A percentile compares a stretch with the other conserved stretches of the same genome.
phyloP scores from a whole-genome alignment of 805 yeast species.

The Monosporozyma yasuniensis region DNA sequence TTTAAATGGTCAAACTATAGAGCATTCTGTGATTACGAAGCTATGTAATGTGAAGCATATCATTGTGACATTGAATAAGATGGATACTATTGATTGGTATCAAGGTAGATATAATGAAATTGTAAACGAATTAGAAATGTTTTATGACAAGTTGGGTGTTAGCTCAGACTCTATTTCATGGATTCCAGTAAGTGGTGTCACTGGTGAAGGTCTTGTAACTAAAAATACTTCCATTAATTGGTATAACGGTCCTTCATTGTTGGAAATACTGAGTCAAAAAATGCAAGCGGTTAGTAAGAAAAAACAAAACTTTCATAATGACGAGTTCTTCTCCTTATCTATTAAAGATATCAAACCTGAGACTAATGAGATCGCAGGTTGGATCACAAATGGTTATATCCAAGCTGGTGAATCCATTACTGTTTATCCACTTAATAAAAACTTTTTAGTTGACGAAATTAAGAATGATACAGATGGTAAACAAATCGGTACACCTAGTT shows the following conservation, averaged over 20 bases:
- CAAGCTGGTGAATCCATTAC: constrained; percentile 61
- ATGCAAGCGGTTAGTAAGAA: neutral
- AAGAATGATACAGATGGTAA: neutral
- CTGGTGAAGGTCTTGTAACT: constrained; percentile 89
- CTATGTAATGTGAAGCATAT: neutral
- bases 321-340: neutral
- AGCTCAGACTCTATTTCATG: constrained; percentile 64
- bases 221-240: constrained; percentile 30
- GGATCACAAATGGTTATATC: constrained; percentile 40
- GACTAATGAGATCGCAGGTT: constrained; percentile 7
- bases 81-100: constrained; percentile 95
- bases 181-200: constrained; percentile 93
- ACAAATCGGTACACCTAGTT: constrained; percentile 41
- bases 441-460: constrained; percentile 31
- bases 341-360: neutral
- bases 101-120: constrained; percentile 88
- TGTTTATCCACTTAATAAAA: constrained; percentile 42
- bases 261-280: neutral
- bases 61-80: constrained; percentile 38
- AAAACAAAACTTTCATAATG: neutral
- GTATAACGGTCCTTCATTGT: constrained; percentile 11
- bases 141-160: constrained; percentile 77
- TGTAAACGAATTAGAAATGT: constrained; percentile 64
- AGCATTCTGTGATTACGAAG: constrained; percentile 6
- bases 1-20: constrained; percentile 9